These are phyloP conservation scores for Peterozyma xylosa DNA, from an alignment of 805 yeast species.

Conservation along the genomic window DNA sequence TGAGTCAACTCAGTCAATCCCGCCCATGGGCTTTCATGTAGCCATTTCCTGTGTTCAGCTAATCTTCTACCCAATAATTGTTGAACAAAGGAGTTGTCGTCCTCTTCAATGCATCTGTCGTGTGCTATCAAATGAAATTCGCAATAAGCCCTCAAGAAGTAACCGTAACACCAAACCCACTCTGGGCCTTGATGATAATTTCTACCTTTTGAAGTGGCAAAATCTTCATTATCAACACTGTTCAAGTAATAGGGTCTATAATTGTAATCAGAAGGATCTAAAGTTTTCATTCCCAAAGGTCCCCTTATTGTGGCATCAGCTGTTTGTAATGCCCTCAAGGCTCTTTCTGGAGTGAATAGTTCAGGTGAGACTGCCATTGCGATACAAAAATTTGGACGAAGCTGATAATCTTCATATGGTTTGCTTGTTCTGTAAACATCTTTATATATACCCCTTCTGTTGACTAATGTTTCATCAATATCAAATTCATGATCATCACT, in stretches of 20 bases:
- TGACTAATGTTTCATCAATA: constrained; percentile 57
- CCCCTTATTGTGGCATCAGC: constrained; percentile 80
- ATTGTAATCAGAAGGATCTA: constrained; percentile 89
- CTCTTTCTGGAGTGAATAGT: constrained; percentile 57
- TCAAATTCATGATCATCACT: constrained; percentile 53
- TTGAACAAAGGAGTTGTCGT: constrained; percentile 34
- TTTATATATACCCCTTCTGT: constrained; percentile 91
- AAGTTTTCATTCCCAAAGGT: constrained; percentile 84
- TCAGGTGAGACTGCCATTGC: constrained; percentile 97
- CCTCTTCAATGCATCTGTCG: constrained; percentile 24
- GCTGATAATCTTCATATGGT: constrained; percentile 87
- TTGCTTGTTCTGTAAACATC: constrained; percentile 78
- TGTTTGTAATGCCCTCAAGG: constrained; percentile 52
- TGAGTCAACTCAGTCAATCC: constrained; percentile 91
- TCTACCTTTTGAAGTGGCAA: constrained; percentile 90
- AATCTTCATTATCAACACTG: constrained; percentile 73
- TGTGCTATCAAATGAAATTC: constrained; percentile 38
- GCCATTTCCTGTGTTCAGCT: constrained; percentile 60
- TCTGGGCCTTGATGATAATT: constrained; percentile 99
- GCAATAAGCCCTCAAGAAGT: constrained; percentile 72
- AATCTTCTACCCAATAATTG: constrained; percentile 57
- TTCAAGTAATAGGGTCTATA: constrained; percentile 87
- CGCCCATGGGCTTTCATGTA: constrained; percentile 78
- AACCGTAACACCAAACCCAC: constrained; percentile 93
- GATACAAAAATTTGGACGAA: constrained; percentile 86